phyloP scores from a whole-genome alignment of 1,139 yeast genomes.

The Hyphopichia pseudoburtonii region DNA sequence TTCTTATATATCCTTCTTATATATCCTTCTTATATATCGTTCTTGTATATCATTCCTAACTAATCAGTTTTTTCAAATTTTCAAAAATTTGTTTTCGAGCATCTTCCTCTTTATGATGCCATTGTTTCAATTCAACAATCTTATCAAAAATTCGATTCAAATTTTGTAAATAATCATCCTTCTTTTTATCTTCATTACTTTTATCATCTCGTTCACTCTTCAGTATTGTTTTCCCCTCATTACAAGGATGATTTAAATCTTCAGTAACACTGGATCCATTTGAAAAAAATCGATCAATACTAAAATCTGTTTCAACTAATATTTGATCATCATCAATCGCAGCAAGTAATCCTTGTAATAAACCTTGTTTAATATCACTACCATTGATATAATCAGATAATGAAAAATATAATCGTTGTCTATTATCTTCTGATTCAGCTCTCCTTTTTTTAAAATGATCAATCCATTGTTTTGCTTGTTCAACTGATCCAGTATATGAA shows the following conservation, averaged over 20 bases:
- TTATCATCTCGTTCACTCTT: no score
- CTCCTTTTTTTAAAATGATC: constrained; percentile 21
- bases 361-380: constrained; percentile 18
- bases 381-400: constrained; percentile 64
- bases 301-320: constrained; percentile 39
- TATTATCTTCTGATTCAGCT: not conserved
- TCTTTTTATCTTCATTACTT: no score
- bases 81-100: no score
- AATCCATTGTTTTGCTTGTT: constrained; percentile 60
- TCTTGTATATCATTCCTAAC: no score
- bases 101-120: not conserved
- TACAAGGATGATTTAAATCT: no score
- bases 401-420: constrained; percentile 46
- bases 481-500: constrained; percentile 82
- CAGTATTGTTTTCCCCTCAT: no score
- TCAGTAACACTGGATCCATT: constrained; percentile 5
- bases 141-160: constrained; percentile 18
- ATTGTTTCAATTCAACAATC: constrained; percentile 9
- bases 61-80: no score
- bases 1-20: no score
- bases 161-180: constrained; percentile 17
- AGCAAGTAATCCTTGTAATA: constrained; percentile 25
- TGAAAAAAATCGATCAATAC: constrained; percentile 26
- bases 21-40: no score
- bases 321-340: constrained; percentile 23